Conservation (phyloP, 129 eudicot genomes). For the Lactuca saligna region DNA sequence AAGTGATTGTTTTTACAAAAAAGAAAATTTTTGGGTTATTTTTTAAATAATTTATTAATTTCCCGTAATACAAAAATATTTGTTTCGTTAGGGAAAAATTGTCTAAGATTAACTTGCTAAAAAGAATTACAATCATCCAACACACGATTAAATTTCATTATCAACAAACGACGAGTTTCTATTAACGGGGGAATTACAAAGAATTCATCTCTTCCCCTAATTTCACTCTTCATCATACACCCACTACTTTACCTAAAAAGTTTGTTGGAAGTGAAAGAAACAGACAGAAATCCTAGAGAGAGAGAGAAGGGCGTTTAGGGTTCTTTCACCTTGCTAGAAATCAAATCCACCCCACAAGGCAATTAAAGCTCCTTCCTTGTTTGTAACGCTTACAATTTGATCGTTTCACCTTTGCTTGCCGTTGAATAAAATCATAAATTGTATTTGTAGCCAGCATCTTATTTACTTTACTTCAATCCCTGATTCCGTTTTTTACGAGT, state of each 20-base stretch:
- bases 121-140: too few species aligned
- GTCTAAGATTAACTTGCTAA: too few species aligned
- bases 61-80: too few species aligned
- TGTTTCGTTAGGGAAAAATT: too few species aligned
- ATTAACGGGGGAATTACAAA: slow-evolving; percentile 18
- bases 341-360: not conserved
- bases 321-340: slow-evolving; percentile 26
- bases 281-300: slow-evolving; percentile 27
- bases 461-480: slow-evolving; percentile 9
- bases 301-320: slow-evolving; percentile 22
- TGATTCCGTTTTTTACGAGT: slow-evolving; percentile 13
- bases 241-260: slow-evolving; percentile 19
- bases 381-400: slow-evolving; percentile 20
- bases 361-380: slow-evolving; percentile 23
- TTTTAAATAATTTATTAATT: too few species aligned
- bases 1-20: too few species aligned
- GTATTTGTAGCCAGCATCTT: slow-evolving; percentile 1
- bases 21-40: too few species aligned
- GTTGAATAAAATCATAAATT: slow-evolving; percentile 1
- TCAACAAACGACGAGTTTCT: slow-evolving; percentile 12
- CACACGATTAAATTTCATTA: not conserved
- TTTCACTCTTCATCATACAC: slow-evolving; percentile 12
- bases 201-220: slow-evolving; percentile 12
- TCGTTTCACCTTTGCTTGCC: slow-evolving; percentile 32
- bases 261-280: slow-evolving; percentile 42